Base-by-base conservation (phyloP, 2,329 filamentous ascomycete genomes). In the Septoria linicola region DNA sequence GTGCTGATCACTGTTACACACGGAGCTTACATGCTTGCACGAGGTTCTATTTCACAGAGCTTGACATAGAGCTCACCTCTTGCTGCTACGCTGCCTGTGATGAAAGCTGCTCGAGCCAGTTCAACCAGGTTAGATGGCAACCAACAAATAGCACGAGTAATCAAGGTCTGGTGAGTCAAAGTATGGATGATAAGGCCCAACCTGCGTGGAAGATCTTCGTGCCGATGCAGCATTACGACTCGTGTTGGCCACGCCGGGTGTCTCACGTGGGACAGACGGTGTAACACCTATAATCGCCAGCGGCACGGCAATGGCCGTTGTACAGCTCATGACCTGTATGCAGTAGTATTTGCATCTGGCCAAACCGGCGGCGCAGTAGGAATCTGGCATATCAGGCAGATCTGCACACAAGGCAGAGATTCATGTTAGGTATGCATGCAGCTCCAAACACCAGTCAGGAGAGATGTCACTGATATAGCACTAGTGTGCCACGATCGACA, bases 401-500 rank as follows among this genome's bases (percentile, higher is more conserved):
- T n/a, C n/a, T n/a, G n/a, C 23, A 10, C 23, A 27, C 10, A 27
- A 5, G 10, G 23, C 17, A 16, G 36, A 19, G 13, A 17, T 17
- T 13, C 10, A 19, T 31, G 14, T 41, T n/a, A 44, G 39, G 48
- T 44, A 45, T n/a, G 35, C 35, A 23, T 35, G 39, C 42, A 46
- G 49, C 34, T 35, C 10, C 16, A 17, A 11, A 7, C 34, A 32
- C 32, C 48, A 45, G 34, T 51, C 49, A 50, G 30, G 49, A 44
- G 34, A 34, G 40, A 19, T 30, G 47, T 30, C 35, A 40, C 27
- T 19, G 42, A 46, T 8, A 20, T 20, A 27, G 41, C 36, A 35
- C 35, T 16, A 45, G 31, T 36, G 13, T 42, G 30, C 44, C 30
- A 42, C 40, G 51, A 54, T 54, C 51, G 37, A 54, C 45, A 49